A percentile compares a stretch with the other conserved stretches of the same genome.
Conservation (phyloP, 192 early-diverging fungal genomes). For the Rhizophagus clarus region DNA sequence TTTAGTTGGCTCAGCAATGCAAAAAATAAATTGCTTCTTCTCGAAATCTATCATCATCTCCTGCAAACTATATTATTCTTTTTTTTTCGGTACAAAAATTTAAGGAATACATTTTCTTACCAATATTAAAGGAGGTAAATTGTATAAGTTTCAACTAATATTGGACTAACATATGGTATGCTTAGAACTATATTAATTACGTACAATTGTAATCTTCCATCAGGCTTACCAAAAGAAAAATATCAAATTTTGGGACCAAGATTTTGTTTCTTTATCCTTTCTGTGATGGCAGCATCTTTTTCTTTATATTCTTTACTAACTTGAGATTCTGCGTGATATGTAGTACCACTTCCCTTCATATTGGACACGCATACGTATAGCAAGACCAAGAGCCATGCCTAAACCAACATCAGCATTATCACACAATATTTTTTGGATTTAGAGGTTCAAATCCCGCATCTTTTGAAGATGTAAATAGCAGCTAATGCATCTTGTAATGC, state of each 20-base stretch:
- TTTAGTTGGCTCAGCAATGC: conserved; percentile 23
- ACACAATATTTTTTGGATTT: too few relatives aligned
- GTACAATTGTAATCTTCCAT: conserved; percentile 48
- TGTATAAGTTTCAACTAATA: conserved; percentile 42
- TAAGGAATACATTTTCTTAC: conserved; percentile 31
- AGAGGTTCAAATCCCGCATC: conserved; percentile 47
- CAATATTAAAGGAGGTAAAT: conserved; percentile 46
- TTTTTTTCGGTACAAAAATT: not conserved
- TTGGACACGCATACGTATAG: conserved; percentile 50
- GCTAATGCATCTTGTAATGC: conserved; percentile 79
- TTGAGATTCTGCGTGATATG: conserved; percentile 25
- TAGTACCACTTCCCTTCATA: not conserved
- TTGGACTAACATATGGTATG: conserved; percentile 51
- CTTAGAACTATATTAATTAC: conserved; percentile 44
- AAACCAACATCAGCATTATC: conserved; percentile 73
- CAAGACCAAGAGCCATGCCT: conserved; percentile 53
- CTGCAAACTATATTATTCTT: conserved; percentile 36
- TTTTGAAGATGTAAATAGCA: conserved; percentile 61
- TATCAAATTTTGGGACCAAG: conserved; percentile 10
- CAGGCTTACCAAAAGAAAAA: conserved; percentile 31
- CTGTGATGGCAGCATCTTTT: conserved; percentile 24
- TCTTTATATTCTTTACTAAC: conserved; percentile 35
- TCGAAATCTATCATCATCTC: conserved; percentile 48
- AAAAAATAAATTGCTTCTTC: conserved; percentile 53
- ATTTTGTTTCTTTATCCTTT: conserved; percentile 26